Evolutionary conservation across 2,329 filamentous ascomycete species (phyloP).

Genomic region (Pseudonectria foliicola): DNA sequence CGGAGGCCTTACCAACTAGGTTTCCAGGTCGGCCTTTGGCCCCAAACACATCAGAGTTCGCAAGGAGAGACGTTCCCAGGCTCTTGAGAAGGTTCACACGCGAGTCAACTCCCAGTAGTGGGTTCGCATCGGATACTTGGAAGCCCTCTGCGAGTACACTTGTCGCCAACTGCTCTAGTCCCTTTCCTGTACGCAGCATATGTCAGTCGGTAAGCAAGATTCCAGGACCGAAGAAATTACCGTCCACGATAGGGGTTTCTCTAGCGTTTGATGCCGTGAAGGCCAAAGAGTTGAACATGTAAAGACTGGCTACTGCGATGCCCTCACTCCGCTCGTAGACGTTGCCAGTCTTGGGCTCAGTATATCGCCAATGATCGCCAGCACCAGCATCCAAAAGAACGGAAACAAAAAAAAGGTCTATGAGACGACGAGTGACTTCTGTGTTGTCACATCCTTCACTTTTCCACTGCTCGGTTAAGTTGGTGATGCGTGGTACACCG

Average conservation of each 20-base stretch:
- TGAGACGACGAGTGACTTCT: slow-evolving; percentile 45
- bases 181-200: slow-evolving; percentile 18
- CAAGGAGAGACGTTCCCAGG: slow-evolving; percentile 35
- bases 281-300: slow-evolving; percentile 40
- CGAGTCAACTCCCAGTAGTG: slow-evolving; percentile 38
- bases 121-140: slow-evolving; percentile 37
- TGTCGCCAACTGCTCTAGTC: slow-evolving; percentile 27
- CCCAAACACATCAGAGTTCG: slow-evolving; percentile 34
- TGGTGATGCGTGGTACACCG: slow-evolving; percentile 39
- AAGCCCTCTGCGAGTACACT: slow-evolving; percentile 31
- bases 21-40: slow-evolving; percentile 36
- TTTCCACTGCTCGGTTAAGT: slow-evolving; percentile 39
- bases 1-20: slow-evolving; percentile 35
- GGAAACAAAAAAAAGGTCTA: slow-evolving; percentile 56
- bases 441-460: slow-evolving; percentile 30
- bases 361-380: slow-evolving; percentile 41
- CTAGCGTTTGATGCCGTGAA: slow-evolving; percentile 26
- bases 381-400: slow-evolving; percentile 51
- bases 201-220: neutral
- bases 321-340: slow-evolving; percentile 40
- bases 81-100: slow-evolving; percentile 34
- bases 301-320: slow-evolving; percentile 41
- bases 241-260: slow-evolving; percentile 23
- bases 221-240: slow-evolving; percentile 12
- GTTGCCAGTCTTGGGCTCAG: slow-evolving; percentile 30